Evolutionary conservation across 495 filamentous ascomycete species (phyloP), one percentile per base, ranked within the genome.

Genomic region (Aspergillus biplanus): DNA sequence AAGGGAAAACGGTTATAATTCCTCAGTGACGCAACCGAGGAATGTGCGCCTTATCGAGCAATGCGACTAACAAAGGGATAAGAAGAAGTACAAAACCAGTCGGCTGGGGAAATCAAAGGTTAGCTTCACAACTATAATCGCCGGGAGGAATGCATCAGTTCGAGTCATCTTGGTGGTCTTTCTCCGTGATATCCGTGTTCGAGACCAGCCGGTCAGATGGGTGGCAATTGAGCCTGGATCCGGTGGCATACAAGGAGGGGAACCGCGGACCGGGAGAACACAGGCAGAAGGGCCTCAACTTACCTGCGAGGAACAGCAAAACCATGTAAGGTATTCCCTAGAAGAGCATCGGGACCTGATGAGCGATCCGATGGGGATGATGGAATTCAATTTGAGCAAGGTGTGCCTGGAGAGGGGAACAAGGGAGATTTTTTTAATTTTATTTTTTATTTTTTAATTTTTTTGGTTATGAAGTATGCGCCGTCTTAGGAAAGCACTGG

Each of bases 21-120:
- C 16, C 54, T 59, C 53, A 44, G 61, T 58, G 66, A 67, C 52
- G 69, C 52, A 60, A 49, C 56, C 46, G 67, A 69, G 61, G 66
- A 69, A 67, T 71, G 72, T 21, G 53, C 48, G 56, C 59, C 59
- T 46, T 49, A 9, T 37, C 12, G n/a, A 52, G 56, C 59, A 65
- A 65, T 66, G 64, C 49, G 44, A 42, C 11, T n/a, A 37, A 33
- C 33, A 50, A 37, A 16, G n/a, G 16, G 27, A n/a, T 33, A 33
- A 47, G 31, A 31, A 11, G 50, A 53, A 49, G 21, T 21, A 12
- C 13, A 44, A 55, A 39, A 33, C 52, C 49, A 52, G 48, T n/a
- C 4, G 59, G 54, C 55, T 59, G 59, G 44, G 39, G 16, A 42
- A 47, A 44, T 13, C 21, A 52, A 15, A 31, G 47, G 21, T 35